phyloP scores from a whole-genome alignment of 805 yeast species.

The Ogataea polymorpha region DNA sequence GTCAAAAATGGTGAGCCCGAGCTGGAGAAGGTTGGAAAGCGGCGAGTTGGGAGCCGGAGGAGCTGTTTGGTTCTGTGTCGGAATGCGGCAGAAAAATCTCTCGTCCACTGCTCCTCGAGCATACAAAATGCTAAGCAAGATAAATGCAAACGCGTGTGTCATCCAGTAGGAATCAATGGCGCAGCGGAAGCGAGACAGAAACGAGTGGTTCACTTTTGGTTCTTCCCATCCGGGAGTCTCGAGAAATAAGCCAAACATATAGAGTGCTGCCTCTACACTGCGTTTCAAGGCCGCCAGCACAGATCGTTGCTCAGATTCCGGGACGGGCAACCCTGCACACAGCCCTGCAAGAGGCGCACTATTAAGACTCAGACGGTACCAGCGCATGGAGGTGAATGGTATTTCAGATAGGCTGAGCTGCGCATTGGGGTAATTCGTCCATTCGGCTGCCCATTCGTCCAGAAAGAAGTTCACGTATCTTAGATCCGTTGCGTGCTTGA shows the following conservation, averaged over 20 bases:
- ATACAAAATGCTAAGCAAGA: constrained; percentile 15
- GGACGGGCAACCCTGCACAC: constrained; percentile 6
- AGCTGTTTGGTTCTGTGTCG: constrained; percentile 9
- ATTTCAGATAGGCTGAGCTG: constrained; percentile 5
- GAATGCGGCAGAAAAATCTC: constrained; percentile 12
- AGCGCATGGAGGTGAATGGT: constrained; percentile 22
- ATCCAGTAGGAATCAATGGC: constrained; percentile 21
- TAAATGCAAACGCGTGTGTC: constrained; percentile 20
- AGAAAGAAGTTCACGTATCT: constrained; percentile 12
- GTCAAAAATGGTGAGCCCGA: constrained; percentile 12
- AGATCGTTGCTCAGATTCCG: constrained; percentile 10
- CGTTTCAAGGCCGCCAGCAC: constrained; percentile 13
- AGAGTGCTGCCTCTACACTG: constrained; percentile 18
- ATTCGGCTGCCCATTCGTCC: constrained; percentile 16
- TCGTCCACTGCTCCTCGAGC: constrained; percentile 21
- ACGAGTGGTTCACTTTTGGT: background rate
- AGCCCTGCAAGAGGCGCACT: constrained; percentile 11
- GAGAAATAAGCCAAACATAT: constrained; percentile 12
- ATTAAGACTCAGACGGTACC: constrained; percentile 16
- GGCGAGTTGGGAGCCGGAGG: constrained; percentile 18
- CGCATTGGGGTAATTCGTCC: background rate
- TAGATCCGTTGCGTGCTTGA: constrained; percentile 5
- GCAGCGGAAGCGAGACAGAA: constrained; percentile 12
- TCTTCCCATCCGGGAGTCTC: too few relatives aligned
- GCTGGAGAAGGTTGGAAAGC: constrained; percentile 13